phyloP scores from a whole-genome alignment of 2,329 filamentous ascomycete species.

The Fusarium guadeloupense region DNA sequence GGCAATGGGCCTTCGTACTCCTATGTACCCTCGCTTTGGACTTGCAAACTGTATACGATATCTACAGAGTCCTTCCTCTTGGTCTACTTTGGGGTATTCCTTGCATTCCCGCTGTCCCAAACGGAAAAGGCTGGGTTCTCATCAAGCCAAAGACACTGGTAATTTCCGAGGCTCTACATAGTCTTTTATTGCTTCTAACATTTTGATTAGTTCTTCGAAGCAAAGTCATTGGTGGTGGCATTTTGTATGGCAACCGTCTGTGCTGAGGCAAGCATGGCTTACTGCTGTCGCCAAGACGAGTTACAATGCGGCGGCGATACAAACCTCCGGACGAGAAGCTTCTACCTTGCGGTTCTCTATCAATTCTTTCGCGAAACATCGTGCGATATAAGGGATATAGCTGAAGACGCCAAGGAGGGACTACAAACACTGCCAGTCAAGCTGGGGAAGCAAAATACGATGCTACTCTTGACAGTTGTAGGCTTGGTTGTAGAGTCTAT shows the following conservation, averaged over 20 bases:
- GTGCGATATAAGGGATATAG: constrained; percentile 16
- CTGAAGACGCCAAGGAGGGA: constrained; percentile 13
- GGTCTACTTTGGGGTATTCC: constrained; percentile 23
- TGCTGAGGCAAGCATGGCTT: constrained; percentile 12
- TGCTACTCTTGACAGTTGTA: background rate
- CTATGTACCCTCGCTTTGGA: background rate
- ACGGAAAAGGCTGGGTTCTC: constrained; percentile 1
- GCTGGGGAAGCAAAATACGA: constrained; percentile 16
- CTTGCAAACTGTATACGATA: constrained; percentile 12
- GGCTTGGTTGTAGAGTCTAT: constrained; percentile 3
- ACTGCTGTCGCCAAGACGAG: constrained; percentile 7
- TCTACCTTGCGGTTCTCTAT: constrained; percentile 14
- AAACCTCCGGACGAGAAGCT: background rate
- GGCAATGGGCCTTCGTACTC: constrained; percentile 1
- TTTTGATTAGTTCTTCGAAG: constrained; percentile 6
- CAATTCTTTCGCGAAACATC: constrained; percentile 22
- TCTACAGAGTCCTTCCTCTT: constrained; percentile 17
- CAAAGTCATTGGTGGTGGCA: constrained; percentile 17
- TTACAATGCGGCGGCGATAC: background rate
- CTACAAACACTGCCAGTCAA: constrained; percentile 13
- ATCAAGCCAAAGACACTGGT: constrained; percentile 19
- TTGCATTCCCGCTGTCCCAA: constrained; percentile 3
- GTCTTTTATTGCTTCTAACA: background rate
- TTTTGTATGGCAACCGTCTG: constrained; percentile 18
- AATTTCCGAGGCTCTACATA: background rate